A percentile compares a stretch with the other conserved stretches of the same genome.
Evolutionary conservation across 495 filamentous ascomycete genomes (phyloP).

Genomic region (Cenococcum geophilum): DNA sequence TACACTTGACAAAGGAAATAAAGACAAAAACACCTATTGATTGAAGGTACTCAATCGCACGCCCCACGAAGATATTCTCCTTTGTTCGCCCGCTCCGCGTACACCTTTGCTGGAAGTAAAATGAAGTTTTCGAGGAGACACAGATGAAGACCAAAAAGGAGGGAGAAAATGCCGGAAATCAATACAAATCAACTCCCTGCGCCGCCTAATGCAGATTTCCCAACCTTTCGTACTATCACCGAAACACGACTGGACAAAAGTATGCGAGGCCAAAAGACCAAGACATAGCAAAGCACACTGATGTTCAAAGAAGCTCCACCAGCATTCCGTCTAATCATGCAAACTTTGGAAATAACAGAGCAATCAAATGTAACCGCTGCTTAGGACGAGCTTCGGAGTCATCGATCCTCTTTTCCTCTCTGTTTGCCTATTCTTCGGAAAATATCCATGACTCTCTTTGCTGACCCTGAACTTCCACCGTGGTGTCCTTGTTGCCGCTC

Average conservation of each 20-base stretch:
- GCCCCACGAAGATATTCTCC: not conserved
- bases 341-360: not conserved
- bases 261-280: not conserved
- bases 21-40: not conserved
- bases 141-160: not conserved
- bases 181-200: not conserved
- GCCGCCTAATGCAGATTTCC: not conserved
- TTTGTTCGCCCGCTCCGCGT: not conserved
- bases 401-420: slow-evolving; percentile 25
- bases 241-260: not conserved
- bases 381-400: not conserved
- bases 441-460: slow-evolving; percentile 94
- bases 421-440: slow-evolving; percentile 81
- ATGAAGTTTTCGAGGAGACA: not conserved
- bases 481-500: slow-evolving; percentile 57
- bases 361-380: not conserved
- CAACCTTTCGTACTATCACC: not conserved
- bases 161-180: not conserved
- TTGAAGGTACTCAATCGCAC: not conserved
- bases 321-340: not conserved
- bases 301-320: not conserved
- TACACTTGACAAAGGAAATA: slow-evolving; percentile 1
- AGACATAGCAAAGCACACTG: not conserved
- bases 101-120: not conserved
- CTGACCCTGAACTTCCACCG: slow-evolving; percentile 75